phyloP scores from a whole-genome alignment of 225 moss, liverwort and hornwort genomes.

The Bryum argenteum region DNA sequence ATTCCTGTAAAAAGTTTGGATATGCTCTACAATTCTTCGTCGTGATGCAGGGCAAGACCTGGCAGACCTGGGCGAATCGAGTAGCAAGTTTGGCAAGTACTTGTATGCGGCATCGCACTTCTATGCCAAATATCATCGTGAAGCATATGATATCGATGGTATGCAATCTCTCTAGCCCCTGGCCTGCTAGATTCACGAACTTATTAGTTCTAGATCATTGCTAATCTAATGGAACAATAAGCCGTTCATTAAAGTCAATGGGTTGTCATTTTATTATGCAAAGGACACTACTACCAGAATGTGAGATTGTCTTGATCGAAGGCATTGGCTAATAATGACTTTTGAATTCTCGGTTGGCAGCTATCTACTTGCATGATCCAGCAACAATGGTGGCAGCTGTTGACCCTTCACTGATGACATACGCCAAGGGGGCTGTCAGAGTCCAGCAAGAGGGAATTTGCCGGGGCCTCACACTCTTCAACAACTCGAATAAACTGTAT shows the following conservation, averaged over 20 bases:
- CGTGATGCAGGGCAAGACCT: conserved; percentile 69
- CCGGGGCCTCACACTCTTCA: conserved; percentile 84
- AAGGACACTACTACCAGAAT: not conserved
- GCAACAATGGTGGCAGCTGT: conserved; percentile 95
- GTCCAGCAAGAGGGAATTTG: conserved; percentile 88
- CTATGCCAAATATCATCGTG: conserved; percentile 79
- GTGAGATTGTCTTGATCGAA: not conserved
- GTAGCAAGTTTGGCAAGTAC: conserved; percentile 78
- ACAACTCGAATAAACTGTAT: conserved; percentile 71
- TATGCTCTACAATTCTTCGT: conserved; percentile 10
- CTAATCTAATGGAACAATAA: not conserved
- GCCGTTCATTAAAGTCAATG: too few species aligned
- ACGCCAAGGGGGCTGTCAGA: conserved; percentile 69
- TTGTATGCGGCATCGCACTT: conserved; percentile 60
- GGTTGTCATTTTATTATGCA: not conserved
- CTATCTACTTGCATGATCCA: conserved; percentile 92
- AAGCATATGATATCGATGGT: conserved; percentile 82
- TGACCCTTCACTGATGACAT: conserved; percentile 86
- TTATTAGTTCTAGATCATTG: not conserved
- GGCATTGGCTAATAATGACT: conserved; percentile 5
- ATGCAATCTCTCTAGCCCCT: conserved; percentile 3
- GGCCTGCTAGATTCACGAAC: not conserved
- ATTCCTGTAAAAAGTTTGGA: not conserved
- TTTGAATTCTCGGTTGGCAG: conserved; percentile 44
- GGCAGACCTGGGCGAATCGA: conserved; percentile 65